phyloP scores from a whole-genome alignment of 2,329 filamentous ascomycete genomes.

The Orbilia brochopaga region DNA sequence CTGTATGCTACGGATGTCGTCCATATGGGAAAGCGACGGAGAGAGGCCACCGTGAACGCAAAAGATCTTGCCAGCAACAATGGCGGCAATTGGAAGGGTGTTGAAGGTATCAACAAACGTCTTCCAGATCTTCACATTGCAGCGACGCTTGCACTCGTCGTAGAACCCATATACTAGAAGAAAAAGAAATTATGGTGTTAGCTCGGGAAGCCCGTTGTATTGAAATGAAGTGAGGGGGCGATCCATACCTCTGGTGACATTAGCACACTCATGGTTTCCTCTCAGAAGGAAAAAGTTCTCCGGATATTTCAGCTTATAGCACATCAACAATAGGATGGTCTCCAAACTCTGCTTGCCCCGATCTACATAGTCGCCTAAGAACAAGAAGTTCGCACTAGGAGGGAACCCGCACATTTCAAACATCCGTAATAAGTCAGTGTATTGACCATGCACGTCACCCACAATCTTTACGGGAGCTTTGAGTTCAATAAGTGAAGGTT shows the following conservation, averaged over 20 bases:
- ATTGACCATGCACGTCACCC: slow-evolving; percentile 94
- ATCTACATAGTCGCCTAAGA: slow-evolving; percentile 95
- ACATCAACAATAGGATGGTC: slow-evolving; percentile 88
- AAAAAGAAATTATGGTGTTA: slow-evolving; percentile 7
- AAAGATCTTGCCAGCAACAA: slow-evolving; percentile 96
- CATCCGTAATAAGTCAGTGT: slow-evolving; percentile 92
- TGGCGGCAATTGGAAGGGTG: slow-evolving; percentile 90
- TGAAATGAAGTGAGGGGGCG: slow-evolving; percentile 4
- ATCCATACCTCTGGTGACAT: slow-evolving; percentile 73
- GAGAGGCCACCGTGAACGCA: slow-evolving; percentile 95
- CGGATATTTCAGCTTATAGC: slow-evolving; percentile 96
- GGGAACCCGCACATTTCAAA: slow-evolving; percentile 99
- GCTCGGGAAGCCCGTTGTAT: background rate
- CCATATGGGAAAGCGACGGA: slow-evolving; percentile 92
- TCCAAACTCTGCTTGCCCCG: slow-evolving; percentile 94
- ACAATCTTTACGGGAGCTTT: slow-evolving; percentile 97
- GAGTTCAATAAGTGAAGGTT: slow-evolving; percentile 89
- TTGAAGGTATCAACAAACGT: slow-evolving; percentile 98
- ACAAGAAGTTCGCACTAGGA: slow-evolving; percentile 87
- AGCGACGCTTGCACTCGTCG: slow-evolving; percentile 94
- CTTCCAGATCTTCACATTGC: slow-evolving; percentile 98
- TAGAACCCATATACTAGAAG: slow-evolving; percentile 86
- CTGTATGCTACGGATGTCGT: slow-evolving; percentile 94
- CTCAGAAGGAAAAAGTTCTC: slow-evolving; percentile 96
- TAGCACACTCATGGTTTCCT: slow-evolving; percentile 96